A percentile compares a stretch with the other conserved stretches of the same genome.
phyloP scores from a whole-genome alignment of 1,284 basidiomycete genomes.

The Serendipita sp. region DNA sequence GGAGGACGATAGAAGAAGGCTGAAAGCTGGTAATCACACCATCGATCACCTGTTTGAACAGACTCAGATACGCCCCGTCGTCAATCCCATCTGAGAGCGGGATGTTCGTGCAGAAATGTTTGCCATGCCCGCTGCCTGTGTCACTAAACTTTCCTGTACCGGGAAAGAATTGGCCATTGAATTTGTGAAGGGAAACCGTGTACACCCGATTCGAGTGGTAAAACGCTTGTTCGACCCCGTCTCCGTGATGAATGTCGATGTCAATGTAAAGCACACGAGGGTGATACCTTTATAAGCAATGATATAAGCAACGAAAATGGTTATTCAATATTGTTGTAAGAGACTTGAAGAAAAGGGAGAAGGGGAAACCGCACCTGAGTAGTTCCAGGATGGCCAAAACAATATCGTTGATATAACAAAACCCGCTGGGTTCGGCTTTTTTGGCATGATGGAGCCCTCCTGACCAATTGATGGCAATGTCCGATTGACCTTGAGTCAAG shows the following conservation, averaged over 20 bases:
- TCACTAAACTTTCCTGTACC: constrained; percentile 89
- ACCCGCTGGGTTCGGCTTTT: constrained; percentile 88
- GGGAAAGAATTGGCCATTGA: constrained; percentile 96
- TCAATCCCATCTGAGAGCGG: constrained; percentile 94
- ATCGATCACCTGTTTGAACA: constrained; percentile 94
- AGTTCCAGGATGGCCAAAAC: constrained; percentile 88
- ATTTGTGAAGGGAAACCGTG: constrained; percentile 99
- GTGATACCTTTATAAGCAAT: constrained; percentile 44
- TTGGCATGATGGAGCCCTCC: constrained; percentile 94
- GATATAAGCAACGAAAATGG: background rate
- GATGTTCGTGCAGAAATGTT: constrained; percentile 93
- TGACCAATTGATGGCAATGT: constrained; percentile 97
- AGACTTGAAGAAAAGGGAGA: constrained; percentile 4
- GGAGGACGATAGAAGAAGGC: constrained; percentile 84
- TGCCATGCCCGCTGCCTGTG: constrained; percentile 73
- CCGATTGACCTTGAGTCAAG: constrained; percentile 71
- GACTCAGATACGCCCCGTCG: constrained; percentile 87
- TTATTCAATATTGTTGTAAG: background rate
- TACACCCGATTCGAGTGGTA: constrained; percentile 96
- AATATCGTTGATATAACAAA: constrained; percentile 94
- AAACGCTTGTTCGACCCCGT: constrained; percentile 94
- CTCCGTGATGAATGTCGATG: constrained; percentile 95
- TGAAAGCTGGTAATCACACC: constrained; percentile 84
- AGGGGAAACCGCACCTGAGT: constrained; percentile 43
- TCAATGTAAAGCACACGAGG: constrained; percentile 91